Conservation (phyloP, 1,284 basidiomycete species). For the Sanghuangporus baumii region DNA sequence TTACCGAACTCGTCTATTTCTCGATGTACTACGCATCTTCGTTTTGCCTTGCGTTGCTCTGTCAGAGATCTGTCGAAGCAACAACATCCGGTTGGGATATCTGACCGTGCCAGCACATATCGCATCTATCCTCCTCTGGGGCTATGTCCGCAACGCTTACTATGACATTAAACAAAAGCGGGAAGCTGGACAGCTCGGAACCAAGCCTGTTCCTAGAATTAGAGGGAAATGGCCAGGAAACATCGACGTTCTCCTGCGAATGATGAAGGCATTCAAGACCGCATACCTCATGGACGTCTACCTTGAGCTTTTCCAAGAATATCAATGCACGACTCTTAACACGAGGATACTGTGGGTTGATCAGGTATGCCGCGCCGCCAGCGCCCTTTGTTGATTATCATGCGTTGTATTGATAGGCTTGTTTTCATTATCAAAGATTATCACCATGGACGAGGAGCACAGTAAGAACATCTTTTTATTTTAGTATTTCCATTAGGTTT, state of each 20-base stretch:
- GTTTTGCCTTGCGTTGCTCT: slow-evolving; percentile 35
- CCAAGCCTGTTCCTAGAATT: slow-evolving; percentile 48
- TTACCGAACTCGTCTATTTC: slow-evolving; percentile 30
- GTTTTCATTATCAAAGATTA: slow-evolving; percentile 38
- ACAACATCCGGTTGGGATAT: slow-evolving; percentile 26
- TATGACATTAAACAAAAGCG: slow-evolving; percentile 32
- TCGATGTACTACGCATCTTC: slow-evolving; percentile 33
- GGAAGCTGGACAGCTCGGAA: slow-evolving; percentile 43
- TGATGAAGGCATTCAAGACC: slow-evolving; percentile 48
- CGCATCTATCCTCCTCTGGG: slow-evolving; percentile 37
- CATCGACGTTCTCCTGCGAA: slow-evolving; percentile 54
- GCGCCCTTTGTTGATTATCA: slow-evolving; percentile 1
- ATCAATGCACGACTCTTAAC: slow-evolving; percentile 62
- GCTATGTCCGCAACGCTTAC: slow-evolving; percentile 31
- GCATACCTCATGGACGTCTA: slow-evolving; percentile 59
- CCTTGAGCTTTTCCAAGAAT: slow-evolving; percentile 59
- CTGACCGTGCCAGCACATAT: slow-evolving; percentile 34
- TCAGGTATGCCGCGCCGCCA: slow-evolving; percentile 37
- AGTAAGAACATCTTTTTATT: slow-evolving; percentile 7
- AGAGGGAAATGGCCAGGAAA: slow-evolving; percentile 69
- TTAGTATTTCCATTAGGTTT: neutral
- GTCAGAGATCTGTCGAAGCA: slow-evolving; percentile 25
- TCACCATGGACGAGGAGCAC: slow-evolving; percentile 68
- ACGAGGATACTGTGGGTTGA: slow-evolving; percentile 60
- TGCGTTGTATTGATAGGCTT: neutral